These are phyloP conservation scores for Thinopyrum elongatum DNA, from an alignment of 176 grass and related monocot genomes.

Conservation along the genomic window DNA sequence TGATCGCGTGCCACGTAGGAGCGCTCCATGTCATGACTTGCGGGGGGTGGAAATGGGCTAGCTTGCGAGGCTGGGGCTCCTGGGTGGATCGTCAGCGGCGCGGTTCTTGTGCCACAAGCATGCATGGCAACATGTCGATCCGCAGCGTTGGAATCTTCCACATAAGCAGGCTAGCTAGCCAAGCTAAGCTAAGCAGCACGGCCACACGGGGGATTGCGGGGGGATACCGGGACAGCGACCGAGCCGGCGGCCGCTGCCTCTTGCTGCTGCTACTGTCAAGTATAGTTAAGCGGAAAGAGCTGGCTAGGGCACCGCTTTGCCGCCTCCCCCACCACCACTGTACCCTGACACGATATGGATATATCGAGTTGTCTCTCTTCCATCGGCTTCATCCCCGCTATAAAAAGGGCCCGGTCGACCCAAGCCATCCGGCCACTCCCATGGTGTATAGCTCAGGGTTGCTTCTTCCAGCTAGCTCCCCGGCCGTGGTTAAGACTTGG, in stretches of 20 bases:
- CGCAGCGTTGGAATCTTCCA: slow-evolving; percentile 34
- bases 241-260: not conserved
- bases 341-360: slow-evolving; percentile 20
- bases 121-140: slow-evolving; percentile 20
- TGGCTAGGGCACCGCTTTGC: not conserved
- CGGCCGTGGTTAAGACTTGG: not conserved
- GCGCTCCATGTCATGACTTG: not conserved
- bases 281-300: not conserved
- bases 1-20: not conserved
- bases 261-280: not conserved
- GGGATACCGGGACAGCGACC: slow-evolving; percentile 29
- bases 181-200: not conserved
- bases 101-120: slow-evolving; percentile 36
- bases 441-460: not conserved
- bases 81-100: not conserved
- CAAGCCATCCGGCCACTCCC: not conserved
- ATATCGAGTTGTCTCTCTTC: slow-evolving; percentile 4
- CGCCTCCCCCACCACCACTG: not conserved
- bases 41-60: not conserved
- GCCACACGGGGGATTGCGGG: not conserved
- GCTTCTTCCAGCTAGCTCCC: not conserved
- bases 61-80: slow-evolving; percentile 31
- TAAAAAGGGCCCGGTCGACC: not conserved
- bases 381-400: slow-evolving; percentile 4
- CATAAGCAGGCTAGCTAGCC: not conserved